Base-by-base conservation (phyloP, 2,329 filamentous ascomycete species). In the Penicillium frequentans region DNA sequence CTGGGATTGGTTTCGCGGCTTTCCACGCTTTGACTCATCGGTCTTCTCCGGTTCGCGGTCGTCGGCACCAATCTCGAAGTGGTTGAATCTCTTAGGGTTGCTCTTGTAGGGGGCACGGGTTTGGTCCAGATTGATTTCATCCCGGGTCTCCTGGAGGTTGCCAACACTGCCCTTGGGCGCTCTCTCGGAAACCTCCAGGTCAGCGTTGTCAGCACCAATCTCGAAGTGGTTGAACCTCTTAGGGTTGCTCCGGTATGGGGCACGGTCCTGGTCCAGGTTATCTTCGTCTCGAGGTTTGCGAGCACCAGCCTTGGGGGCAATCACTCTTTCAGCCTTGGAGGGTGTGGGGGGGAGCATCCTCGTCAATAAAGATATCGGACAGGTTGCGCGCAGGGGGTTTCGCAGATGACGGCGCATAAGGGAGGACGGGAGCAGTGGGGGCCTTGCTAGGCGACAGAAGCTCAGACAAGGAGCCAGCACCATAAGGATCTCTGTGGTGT, bases 11-110 rank as follows among this genome's bases (percentile, higher is more conserved):
- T 39, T 39, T 11, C 35, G 35, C n/a, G n/a, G 11, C n/a, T 39
- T 39, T 39, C 16, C 35, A 39, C 92, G 93, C 97, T 60, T 90
- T 88, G 62, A 86, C 86, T 57, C 82, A 79, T 70, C 91, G 87
- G 54, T 81, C 80, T 69, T 65, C 64, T 23, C 39, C 39, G 5
- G 8, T 14, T 23, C 39, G 19, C 19, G 3, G 39, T 73, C 69
- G 19, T 52, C 71, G 8, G 35, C 35, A 39, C 70, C 72, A 24
- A 75, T 60, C 53, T 75, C 65, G 42, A 75, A 75, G 55, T 98
- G 93, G 57, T 89, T 81, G 77, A 87, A 96, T 75, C 91, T 96
- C 70, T 86, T 86, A 3, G 90, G 84, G 72, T 95, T 85, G 6
- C 90, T 87, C 68, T 88, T 85, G 62, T 77, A 76, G 37, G 67